Percentiles rank a stretch among this genome's conserved stretches.
Evolutionary conservation across 352 stramenopile species (phyloP).

Genomic region (Globisporangium camurandrum): DNA sequence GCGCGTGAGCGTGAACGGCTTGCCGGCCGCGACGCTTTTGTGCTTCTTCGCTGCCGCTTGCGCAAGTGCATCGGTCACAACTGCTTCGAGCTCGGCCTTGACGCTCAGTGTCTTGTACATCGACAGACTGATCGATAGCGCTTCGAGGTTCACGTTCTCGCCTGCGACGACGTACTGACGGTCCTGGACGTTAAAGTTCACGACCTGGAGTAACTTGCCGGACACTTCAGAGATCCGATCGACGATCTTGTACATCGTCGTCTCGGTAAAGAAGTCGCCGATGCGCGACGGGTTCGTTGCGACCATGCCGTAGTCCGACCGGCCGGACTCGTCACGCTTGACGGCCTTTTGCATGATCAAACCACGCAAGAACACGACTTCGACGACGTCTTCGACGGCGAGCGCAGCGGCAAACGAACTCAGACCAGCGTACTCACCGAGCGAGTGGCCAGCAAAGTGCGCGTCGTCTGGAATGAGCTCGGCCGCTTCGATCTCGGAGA

Average conservation of each 20-base stretch:
- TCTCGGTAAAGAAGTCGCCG: too few relatives aligned
- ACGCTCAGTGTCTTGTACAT: slow-evolving; percentile 34
- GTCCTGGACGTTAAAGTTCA: slow-evolving; percentile 82
- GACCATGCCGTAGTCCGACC: slow-evolving; percentile 86
- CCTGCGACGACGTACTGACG: slow-evolving; percentile 82
- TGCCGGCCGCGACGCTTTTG: slow-evolving; percentile 37
- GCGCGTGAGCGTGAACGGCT: slow-evolving; percentile 53
- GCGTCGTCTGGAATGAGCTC: slow-evolving; percentile 68
- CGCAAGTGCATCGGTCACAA: slow-evolving; percentile 47
- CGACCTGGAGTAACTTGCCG: too few relatives aligned
- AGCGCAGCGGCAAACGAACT: slow-evolving; percentile 70
- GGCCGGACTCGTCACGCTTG: slow-evolving; percentile 44
- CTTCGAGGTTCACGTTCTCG: slow-evolving; percentile 77
- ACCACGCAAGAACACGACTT: slow-evolving; percentile 82
- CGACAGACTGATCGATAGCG: slow-evolving; percentile 59
- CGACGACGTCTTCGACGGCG: slow-evolving; percentile 61
- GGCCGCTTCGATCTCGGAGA: slow-evolving; percentile 68
- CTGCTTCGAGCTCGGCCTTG: slow-evolving; percentile 30
- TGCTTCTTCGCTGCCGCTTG: slow-evolving; percentile 60
- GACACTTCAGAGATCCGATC: too few relatives aligned
- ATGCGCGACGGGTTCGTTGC: too few relatives aligned
- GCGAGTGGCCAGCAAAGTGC: slow-evolving; percentile 80
- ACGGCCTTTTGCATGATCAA: slow-evolving; percentile 55
- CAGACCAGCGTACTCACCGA: slow-evolving; percentile 83
- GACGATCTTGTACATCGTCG: too few relatives aligned